Base-by-base conservation (phyloP, 2,329 filamentous ascomycete genomes). In the Scedosporium boydii region DNA sequence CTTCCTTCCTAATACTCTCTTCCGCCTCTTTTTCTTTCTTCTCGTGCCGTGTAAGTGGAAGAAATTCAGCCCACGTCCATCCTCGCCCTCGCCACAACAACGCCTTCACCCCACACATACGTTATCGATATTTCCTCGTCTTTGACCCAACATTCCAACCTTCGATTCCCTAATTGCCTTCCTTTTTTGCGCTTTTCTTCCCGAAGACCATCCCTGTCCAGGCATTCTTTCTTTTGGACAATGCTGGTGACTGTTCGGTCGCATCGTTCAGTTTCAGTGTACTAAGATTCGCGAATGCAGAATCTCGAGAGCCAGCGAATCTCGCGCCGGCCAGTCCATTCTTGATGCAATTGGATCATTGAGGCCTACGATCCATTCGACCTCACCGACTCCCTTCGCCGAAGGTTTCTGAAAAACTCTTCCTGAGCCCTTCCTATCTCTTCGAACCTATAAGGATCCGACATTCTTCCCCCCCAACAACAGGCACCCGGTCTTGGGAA, bases 401-500 rank as follows among this genome's bases (percentile, higher is more conserved):
- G 44, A 48, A 48, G 44, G 44, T 48, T n/a, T 48, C 18, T 21
- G 44, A 48, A 29, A 29, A 27, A 23, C 51, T 26, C 51, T 56
- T 16, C 55, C n/a, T 14, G 34, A 38, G 12, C 55, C 23, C 55
- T 58, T 58, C 34, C 42, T 18, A 48, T 27, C 48, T 38, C 44
- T 41, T 27, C 9, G 21, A 14, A 21, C 51, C 18, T 23, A 14
- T 12, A 55, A 16, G 12, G 34, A n/a, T n/a, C 34, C 34, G 34
- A 55, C 51, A 14, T 12, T 10, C 18, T 26, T 55, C 21, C 21
- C 51, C 51, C 51, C 51, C 12, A 23, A 14, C 44, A 38, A 16
- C 59, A 44, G 46, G 46, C 46, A 48, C 21, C 34, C 23, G 59
- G 48, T 53, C 42, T 69, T 74, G 74, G 79, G 82, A 79, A 95